Percentiles rank a stretch among this genome's conserved stretches.
Evolutionary conservation across 345 rosid species (phyloP).

Genomic region (Bruguiera parviflora): DNA sequence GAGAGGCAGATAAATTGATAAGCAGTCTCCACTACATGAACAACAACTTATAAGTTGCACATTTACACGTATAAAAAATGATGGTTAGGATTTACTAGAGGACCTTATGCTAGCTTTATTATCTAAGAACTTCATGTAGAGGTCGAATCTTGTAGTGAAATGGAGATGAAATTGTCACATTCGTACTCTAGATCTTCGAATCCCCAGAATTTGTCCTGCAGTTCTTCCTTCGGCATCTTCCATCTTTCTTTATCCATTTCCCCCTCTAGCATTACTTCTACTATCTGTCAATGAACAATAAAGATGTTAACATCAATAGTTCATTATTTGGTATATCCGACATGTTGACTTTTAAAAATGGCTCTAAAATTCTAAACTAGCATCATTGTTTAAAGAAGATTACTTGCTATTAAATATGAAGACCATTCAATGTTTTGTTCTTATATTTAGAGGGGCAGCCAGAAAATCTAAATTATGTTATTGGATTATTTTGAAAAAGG

Average conservation of each 20-base stretch:
- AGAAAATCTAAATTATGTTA: no score
- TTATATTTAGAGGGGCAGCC: background rate
- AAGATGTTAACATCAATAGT: background rate
- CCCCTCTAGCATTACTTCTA: slow-evolving; percentile 60
- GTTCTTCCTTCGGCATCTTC: slow-evolving; percentile 79
- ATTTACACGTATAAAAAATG: slow-evolving; percentile 3
- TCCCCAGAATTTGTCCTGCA: slow-evolving; percentile 76
- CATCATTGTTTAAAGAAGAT: background rate
- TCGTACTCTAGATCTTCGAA: slow-evolving; percentile 86
- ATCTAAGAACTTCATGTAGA: slow-evolving; percentile 47
- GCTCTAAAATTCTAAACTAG: background rate
- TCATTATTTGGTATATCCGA: slow-evolving; percentile 7
- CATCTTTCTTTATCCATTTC: slow-evolving; percentile 63
- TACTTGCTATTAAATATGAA: background rate
- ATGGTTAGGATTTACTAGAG: background rate
- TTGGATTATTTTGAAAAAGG: no score
- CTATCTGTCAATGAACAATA: slow-evolving; percentile 38
- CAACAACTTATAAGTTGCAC: background rate
- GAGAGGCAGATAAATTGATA: background rate
- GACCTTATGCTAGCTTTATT: background rate
- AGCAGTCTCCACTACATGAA: background rate
- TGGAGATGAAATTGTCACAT: slow-evolving; percentile 47
- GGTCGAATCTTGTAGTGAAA: slow-evolving; percentile 60
- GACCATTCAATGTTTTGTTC: background rate
- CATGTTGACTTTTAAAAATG: background rate